Conservation (phyloP, 2,329 filamentous ascomycete genomes). For the Colletotrichum sp. region DNA sequence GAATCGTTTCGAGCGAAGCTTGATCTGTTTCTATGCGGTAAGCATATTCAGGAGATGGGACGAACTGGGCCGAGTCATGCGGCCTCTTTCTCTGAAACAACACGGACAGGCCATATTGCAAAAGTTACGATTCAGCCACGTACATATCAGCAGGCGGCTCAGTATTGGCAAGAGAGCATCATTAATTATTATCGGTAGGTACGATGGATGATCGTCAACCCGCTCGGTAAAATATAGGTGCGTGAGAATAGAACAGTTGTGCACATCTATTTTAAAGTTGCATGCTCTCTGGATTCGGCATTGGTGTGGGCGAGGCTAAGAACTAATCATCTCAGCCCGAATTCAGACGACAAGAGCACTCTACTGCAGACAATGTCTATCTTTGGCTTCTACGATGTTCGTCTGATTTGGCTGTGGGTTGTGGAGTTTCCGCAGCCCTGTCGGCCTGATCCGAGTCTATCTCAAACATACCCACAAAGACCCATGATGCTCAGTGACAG, state of each 20-base stretch:
- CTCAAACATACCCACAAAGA: background rate
- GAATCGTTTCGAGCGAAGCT: background rate
- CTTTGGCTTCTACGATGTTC: background rate
- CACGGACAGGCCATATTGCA: background rate
- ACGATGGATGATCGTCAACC: background rate
- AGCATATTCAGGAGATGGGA: background rate
- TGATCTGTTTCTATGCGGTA: background rate
- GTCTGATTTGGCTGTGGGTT: background rate
- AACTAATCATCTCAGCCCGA: background rate
- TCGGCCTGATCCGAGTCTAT: conserved; percentile 2
- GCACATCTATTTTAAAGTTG: background rate
- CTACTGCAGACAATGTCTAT: background rate
- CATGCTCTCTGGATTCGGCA: background rate
- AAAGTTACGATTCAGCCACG: background rate
- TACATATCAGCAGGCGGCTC: background rate
- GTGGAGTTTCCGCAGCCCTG: background rate
- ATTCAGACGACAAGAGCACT: background rate
- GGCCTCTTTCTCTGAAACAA: background rate
- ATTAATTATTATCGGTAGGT: background rate
- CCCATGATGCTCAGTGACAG: background rate
- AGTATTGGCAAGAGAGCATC: background rate
- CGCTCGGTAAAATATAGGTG: background rate
- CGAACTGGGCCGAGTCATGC: background rate
- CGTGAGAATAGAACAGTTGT: background rate
- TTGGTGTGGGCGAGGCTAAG: background rate